Base-by-base conservation (phyloP, 805 yeast species). In the Lipomyces orientalis region DNA sequence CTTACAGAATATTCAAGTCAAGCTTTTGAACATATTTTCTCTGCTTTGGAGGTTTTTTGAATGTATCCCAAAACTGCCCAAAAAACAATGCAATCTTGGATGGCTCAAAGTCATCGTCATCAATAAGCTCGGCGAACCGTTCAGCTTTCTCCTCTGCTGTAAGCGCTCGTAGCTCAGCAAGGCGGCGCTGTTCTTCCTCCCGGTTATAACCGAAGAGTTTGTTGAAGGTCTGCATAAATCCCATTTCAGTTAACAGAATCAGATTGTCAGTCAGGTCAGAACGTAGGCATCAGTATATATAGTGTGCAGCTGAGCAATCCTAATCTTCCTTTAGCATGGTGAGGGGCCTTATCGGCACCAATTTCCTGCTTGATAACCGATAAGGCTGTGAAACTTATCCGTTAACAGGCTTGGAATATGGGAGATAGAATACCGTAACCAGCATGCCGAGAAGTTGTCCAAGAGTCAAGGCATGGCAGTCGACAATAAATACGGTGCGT, bases 31-130 rank as follows among this genome's bases (percentile, higher is more conserved):
- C 58, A 55, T 67, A 68, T n/a, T 35, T 58, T 2, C 71, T 59
- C 66, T 67, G 59, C 46, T 34, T 61, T 29, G 69, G 66, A 10
- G 72, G 64, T 25, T 59, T 60, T 8, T 59, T 54, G 62, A 67
- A 62, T 10, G 72, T 64, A 64, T 69, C 72, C 72, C 72, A 69
- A 29, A 60, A 60, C 58, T 61, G 69, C 16, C 71, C 71, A 31
- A 56, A 37, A 14, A 65, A 54, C 12, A 43, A 25, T 57, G 59
- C 63, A 35, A 58, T 25, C 52, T 43, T 58, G 46, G 54, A 61
- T 34, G 68, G 65, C 34, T 9, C 34, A 52, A 58, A 66, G 35
- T 57, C 70, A 9, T 60, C 62, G 2, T 25, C 43, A 54, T 67
- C 70, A 52, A 64, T 55, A 54, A 67, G 64, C 22, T 33, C 39